These are phyloP conservation scores for Amanita fuliginea DNA, from an alignment of 768 basidiomycete species.

Conservation along the genomic window DNA sequence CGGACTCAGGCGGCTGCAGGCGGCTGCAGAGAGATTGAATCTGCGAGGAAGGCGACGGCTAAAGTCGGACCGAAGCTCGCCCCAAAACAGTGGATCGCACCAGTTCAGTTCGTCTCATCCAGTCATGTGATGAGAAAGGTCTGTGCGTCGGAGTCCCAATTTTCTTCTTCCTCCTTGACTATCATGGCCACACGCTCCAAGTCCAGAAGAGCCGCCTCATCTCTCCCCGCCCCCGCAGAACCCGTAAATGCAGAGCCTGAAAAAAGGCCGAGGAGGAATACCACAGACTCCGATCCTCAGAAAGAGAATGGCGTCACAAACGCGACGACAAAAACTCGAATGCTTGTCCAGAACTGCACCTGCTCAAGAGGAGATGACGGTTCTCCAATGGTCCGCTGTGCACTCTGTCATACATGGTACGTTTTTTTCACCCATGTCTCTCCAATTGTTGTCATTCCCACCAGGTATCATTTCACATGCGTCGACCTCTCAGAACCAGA, in stretches of 20 bases:
- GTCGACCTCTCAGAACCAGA: conserved; percentile 48
- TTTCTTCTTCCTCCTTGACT: not conserved
- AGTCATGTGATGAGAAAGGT: conserved; percentile 4
- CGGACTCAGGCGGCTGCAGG: too few relatives aligned
- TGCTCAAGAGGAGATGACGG: conserved; percentile 68
- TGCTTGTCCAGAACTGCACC: conserved; percentile 32
- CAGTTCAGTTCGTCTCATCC: not conserved
- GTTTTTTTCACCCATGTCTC: conserved; percentile 16
- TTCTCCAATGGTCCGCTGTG: conserved; percentile 71
- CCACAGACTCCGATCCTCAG: not conserved
- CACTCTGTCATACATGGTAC: conserved; percentile 60
- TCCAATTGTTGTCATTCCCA: conserved; percentile 1
- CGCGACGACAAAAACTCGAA: conserved; percentile 6
- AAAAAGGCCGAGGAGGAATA: conserved; percentile 5
- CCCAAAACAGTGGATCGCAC: not conserved
- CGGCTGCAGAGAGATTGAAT: too few relatives aligned
- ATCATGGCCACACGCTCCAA: conserved; percentile 4
- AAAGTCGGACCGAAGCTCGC: not conserved
- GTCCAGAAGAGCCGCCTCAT: conserved; percentile 4
- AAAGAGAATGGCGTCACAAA: conserved; percentile 6
- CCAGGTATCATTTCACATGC: conserved; percentile 81
- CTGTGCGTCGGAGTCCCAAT: conserved; percentile 4
- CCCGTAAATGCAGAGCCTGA: not conserved
- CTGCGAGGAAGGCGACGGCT: too few relatives aligned
- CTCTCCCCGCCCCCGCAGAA: not conserved